Evolutionary conservation across 2,329 filamentous ascomycete genomes (phyloP).

Genomic region (Talaromyces sp.): DNA sequence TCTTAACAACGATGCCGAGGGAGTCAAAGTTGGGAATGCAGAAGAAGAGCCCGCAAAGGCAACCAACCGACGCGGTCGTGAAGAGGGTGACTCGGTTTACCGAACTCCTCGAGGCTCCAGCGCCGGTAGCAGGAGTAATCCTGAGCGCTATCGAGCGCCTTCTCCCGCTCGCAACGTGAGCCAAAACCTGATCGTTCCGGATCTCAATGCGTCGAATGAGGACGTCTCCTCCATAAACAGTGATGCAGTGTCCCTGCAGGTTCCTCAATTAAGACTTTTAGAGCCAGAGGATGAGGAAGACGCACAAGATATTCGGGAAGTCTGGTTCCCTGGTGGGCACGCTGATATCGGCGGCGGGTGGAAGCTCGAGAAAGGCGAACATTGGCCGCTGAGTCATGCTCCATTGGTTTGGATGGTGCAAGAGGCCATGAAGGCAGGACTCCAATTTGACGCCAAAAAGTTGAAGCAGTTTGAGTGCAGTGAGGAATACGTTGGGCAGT

Average conservation of each 20-base stretch:
- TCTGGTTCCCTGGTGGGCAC: slow-evolving; percentile 71
- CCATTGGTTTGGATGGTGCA: slow-evolving; percentile 67
- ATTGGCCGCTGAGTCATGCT: slow-evolving; percentile 58
- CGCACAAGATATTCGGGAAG: slow-evolving; percentile 65
- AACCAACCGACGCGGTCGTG: slow-evolving; percentile 2
- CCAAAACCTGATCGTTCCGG: slow-evolving; percentile 24
- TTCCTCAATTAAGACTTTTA: slow-evolving; percentile 17
- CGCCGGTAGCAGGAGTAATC: slow-evolving; percentile 13
- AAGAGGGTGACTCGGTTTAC: slow-evolving; percentile 22
- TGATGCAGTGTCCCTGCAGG: slow-evolving; percentile 23
- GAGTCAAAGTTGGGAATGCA: slow-evolving; percentile 1
- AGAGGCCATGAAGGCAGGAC: slow-evolving; percentile 59
- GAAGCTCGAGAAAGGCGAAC: slow-evolving; percentile 54
- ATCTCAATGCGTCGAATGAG: slow-evolving; percentile 22
- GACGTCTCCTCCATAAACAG: slow-evolving; percentile 27
- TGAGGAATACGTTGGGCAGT: slow-evolving; percentile 37
- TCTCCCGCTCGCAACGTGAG: slow-evolving; percentile 15
- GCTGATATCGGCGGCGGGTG: slow-evolving; percentile 76
- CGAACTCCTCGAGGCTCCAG: slow-evolving; percentile 21
- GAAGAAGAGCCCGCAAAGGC: slow-evolving; percentile 1
- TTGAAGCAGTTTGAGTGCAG: slow-evolving; percentile 62
- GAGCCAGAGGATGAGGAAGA: slow-evolving; percentile 25
- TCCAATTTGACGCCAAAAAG: slow-evolving; percentile 65
- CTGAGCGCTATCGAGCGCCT: slow-evolving; percentile 24
- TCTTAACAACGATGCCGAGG: slow-evolving; percentile 21